Evolutionary conservation across 2,329 filamentous ascomycete genomes (phyloP), one percentile per base, ranked within the genome.

Genomic region (Metarhizium sp.): DNA sequence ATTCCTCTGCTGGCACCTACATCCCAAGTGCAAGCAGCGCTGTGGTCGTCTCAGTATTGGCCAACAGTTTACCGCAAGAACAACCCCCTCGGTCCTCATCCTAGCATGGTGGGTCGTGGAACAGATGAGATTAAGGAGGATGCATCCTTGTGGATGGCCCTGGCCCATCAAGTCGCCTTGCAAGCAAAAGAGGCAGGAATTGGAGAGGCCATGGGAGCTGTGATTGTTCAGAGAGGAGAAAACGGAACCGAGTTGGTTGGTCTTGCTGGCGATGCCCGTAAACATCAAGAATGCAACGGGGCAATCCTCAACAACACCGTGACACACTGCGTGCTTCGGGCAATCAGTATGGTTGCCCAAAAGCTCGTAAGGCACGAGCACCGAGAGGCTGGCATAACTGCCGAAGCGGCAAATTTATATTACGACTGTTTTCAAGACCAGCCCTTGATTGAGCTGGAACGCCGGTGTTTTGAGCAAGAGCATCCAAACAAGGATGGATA

Each of bases 31-130:
- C 88, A 92, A 68, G 88, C 90, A 8, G 81, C 80, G 30, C 75
- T 82, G 66, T 94, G 88, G 88, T 86, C 84, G 30, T 75, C 80
- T 38, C 78, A 85, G 62, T 92, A 90, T 69, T 95, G 90, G 90
- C 90, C 90, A 13, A 87, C 86, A 1, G 82, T 92, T 51, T 95
- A 94, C 72, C 86, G 89, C 60, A 91, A 91, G 73, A 92, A 87
- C 61, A 94, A 94, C 65, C 89, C 89, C 2, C 88, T 92, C 57
- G 90, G 90, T 4, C 89, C 90, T 18, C 90, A 95, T 66, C 89
- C 89, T 58, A 83, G 84, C 64, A 81, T 88, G 66, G 82, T 92
- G 55, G 75, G 80, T 46, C 83, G 86, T 57, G 84, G 86, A 32
- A 85, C 86, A 43, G 80, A 84, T 13, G 85, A 89, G 58, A 81